A percentile compares a stretch with the other conserved stretches of the same genome.
Conservation (phyloP, 768 basidiomycete genomes). For the Pulveroboletus ravenelii region DNA sequence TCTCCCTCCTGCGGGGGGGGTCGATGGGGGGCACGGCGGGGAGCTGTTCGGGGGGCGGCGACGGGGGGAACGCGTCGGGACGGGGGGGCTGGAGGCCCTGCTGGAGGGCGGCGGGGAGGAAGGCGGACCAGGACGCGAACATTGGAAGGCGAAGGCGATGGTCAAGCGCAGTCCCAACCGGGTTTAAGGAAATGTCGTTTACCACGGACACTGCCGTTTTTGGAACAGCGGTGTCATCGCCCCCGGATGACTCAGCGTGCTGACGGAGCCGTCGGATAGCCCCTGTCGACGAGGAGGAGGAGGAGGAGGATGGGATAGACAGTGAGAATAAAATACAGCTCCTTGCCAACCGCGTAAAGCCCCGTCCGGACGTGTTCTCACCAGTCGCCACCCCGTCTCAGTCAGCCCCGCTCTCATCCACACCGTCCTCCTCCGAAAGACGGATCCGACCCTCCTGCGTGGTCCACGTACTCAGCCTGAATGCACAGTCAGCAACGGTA, state of each 20-base stretch:
- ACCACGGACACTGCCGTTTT: neutral
- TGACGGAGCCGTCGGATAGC: too few species aligned
- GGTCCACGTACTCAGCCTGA: slow-evolving; percentile 55
- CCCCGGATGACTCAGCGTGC: neutral
- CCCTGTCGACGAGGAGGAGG: too few species aligned
- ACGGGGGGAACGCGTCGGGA: slow-evolving; percentile 18
- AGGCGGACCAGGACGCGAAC: slow-evolving; percentile 50
- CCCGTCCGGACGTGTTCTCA: too few species aligned
- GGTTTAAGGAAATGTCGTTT: neutral
- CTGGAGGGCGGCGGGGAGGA: slow-evolving; percentile 48
- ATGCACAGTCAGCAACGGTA: neutral
- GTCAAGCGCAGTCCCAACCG: neutral
- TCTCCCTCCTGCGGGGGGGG: slow-evolving; percentile 42
- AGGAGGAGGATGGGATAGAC: too few species aligned
- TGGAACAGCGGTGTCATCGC: slow-evolving; percentile 1
- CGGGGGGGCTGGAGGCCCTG: slow-evolving; percentile 27
- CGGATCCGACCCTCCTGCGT: slow-evolving; percentile 55
- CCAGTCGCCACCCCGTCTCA: too few species aligned
- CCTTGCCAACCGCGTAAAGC: too few species aligned
- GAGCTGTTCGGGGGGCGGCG: neutral
- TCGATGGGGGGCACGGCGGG: slow-evolving; percentile 16
- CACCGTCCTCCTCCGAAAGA: slow-evolving; percentile 63
- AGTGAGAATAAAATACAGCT: too few species aligned
- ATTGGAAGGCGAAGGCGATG: slow-evolving; percentile 26
- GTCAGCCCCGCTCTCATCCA: too few species aligned